Evolutionary conservation across 805 yeast species (phyloP), one percentile per base, ranked within the genome.

Genomic region (Isabelozyma heimii): DNA sequence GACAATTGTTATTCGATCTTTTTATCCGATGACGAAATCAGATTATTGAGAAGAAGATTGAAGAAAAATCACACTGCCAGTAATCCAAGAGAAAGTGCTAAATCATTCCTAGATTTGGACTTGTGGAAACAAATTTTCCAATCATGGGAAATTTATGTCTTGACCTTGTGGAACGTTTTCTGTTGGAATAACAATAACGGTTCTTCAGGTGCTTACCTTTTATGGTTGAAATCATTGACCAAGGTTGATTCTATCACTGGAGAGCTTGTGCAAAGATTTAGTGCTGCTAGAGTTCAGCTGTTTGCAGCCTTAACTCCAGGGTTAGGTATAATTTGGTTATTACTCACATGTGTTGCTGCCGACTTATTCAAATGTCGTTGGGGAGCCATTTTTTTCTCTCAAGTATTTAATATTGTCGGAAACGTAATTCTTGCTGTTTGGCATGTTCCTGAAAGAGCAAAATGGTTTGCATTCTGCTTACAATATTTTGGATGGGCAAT

Each of bases 401-500:
- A 79, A 45, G 68, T 75, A 0, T 75, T 83, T 72, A 82, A 81
- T 54, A 66, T 80, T 26, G 57, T 76, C 6, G 84, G 86, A 12
- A 81, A 82, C 58, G 70, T 72, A 0, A 67, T 83, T 20, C 65
- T 83, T 53, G 83, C 84, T 5, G 76, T 75, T 41, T 83, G 88
- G 88, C 63, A 82, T 52, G 80, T 83, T 27, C 73, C 83, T 0
- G 70, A 70, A 40, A 50, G 70, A n/a, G 82, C 87, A 13, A 82
- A 83, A 62, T 82, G 87, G 87, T 81, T 76, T 68, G 88, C 83
- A 0, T 83, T 79, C 61, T 70, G 82, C 57, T 70, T 79, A 44
- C 81, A 80, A 16, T 83, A 82, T 58, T 80, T 81, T 62, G 79
- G 83, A 12, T 83, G 85, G 76, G 79, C 87, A 14, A 80, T 80